Percentiles rank a stretch among this genome's conserved stretches.
Evolutionary conservation across 805 yeast species (phyloP).

Genomic region (Barnettozyma salicaria): DNA sequence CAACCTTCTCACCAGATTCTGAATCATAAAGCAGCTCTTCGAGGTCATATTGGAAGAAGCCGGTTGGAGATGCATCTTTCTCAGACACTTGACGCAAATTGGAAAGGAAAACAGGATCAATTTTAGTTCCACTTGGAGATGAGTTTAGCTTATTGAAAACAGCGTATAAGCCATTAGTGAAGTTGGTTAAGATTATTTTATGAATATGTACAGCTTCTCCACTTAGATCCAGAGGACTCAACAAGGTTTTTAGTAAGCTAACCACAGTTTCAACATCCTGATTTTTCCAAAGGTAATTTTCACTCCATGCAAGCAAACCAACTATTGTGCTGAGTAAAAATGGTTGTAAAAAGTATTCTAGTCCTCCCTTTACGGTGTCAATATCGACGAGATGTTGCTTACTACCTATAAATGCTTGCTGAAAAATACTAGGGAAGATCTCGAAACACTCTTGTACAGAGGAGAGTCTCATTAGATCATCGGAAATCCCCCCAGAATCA

Average conservation of each 20-base stretch:
- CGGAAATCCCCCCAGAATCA: constrained; percentile 81
- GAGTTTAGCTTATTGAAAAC: constrained; percentile 7
- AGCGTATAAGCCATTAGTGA: constrained; percentile 16
- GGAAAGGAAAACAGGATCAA: constrained; percentile 18
- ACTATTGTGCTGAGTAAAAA: constrained; percentile 55
- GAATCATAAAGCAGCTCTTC: background rate
- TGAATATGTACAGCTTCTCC: constrained; percentile 43
- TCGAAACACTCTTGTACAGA: constrained; percentile 61
- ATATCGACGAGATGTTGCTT: constrained; percentile 48
- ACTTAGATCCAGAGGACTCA: constrained; percentile 37
- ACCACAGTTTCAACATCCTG: constrained; percentile 32
- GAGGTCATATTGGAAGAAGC: constrained; percentile 6
- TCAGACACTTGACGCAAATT: constrained; percentile 13
- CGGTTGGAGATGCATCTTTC: constrained; percentile 1
- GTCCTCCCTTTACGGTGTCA: constrained; percentile 63
- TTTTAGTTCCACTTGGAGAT: constrained; percentile 6
- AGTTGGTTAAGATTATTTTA: constrained; percentile 30
- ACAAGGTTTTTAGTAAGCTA: constrained; percentile 34
- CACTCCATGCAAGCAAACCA: constrained; percentile 48
- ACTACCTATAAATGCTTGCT: constrained; percentile 62
- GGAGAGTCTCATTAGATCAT: constrained; percentile 65
- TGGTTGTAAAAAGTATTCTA: constrained; percentile 82
- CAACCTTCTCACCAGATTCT: background rate
- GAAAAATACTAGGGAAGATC: constrained; percentile 67
- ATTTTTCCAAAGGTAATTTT: constrained; percentile 33